A percentile compares a stretch with the other conserved stretches of the same genome.
phyloP scores from a whole-genome alignment of 352 stramenopile species.

The Globisporangium mamillatum region DNA sequence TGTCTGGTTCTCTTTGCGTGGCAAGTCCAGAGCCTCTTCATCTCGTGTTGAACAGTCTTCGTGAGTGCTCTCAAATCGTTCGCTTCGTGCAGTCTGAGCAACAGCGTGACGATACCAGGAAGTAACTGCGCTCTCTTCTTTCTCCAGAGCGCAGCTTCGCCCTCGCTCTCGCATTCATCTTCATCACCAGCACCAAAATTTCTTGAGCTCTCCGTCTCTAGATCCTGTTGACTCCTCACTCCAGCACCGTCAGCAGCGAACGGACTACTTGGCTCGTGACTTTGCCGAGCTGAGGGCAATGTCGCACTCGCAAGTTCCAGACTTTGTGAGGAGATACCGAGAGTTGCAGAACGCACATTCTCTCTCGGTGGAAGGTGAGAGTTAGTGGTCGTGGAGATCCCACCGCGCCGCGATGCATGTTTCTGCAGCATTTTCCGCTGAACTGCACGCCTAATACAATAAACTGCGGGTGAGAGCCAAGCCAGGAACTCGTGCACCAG shows the following conservation, averaged over 20 bases:
- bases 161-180: not conserved
- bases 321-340: not conserved
- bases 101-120: not conserved
- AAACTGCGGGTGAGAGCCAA: conserved; percentile 7
- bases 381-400: not conserved
- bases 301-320: not conserved
- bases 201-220: not conserved
- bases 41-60: not conserved
- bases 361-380: not conserved
- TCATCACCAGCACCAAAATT: conserved; percentile 8
- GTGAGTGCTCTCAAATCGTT: not conserved
- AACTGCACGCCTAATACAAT: conserved; percentile 2
- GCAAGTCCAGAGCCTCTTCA: conserved; percentile 14
- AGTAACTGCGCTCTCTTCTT: not conserved
- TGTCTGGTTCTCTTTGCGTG: not conserved
- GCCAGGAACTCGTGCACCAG: conserved; percentile 8
- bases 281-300: not conserved
- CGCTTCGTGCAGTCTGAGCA: conserved; percentile 12
- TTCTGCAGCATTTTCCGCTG: conserved; percentile 7
- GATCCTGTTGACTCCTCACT: not conserved
- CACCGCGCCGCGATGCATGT: not conserved
- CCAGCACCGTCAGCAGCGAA: not conserved
- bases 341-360: not conserved
- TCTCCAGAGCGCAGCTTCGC: not conserved
- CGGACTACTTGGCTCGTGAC: not conserved